Evolutionary conservation across 169 alveolate genomes (phyloP).

Genomic region (Cryptosporidium tyzzeri): DNA sequence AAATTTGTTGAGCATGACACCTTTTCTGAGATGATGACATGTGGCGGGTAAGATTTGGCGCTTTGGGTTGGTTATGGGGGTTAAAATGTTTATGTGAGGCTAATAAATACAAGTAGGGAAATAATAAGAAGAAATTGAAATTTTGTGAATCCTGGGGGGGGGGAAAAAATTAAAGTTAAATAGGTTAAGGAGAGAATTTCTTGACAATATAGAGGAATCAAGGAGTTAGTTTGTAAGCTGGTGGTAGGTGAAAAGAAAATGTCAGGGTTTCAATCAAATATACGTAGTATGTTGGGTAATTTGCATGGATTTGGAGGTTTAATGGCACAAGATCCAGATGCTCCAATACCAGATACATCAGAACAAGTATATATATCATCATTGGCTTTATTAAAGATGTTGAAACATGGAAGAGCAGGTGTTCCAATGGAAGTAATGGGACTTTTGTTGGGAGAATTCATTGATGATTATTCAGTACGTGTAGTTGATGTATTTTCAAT

Average conservation of each 20-base stretch:
- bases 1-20: background rate
- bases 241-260: background rate
- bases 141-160: background rate
- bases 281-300: constrained; percentile 73
- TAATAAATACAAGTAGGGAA: background rate
- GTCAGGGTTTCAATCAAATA: constrained; percentile 63
- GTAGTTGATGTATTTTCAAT: constrained; percentile 99
- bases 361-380: constrained; percentile 97
- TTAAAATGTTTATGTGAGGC: constrained; percentile 18
- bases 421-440: constrained; percentile 99
- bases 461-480: constrained; percentile 98
- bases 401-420: constrained; percentile 99
- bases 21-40: background rate
- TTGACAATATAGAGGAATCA: background rate
- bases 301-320: constrained; percentile 73
- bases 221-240: background rate
- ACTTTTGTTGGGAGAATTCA: constrained; percentile 98
- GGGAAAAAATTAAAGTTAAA: background rate
- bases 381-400: constrained; percentile 96
- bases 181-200: background rate
- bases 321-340: constrained; percentile 74
- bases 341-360: constrained; percentile 88
- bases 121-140: background rate
- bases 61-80: background rate
- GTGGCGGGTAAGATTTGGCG: background rate